Evolutionary conservation across 78 protist genomes (phyloP), one percentile per base, ranked within the genome.

Genomic region (Dictyostelium brefeldianum): DNA sequence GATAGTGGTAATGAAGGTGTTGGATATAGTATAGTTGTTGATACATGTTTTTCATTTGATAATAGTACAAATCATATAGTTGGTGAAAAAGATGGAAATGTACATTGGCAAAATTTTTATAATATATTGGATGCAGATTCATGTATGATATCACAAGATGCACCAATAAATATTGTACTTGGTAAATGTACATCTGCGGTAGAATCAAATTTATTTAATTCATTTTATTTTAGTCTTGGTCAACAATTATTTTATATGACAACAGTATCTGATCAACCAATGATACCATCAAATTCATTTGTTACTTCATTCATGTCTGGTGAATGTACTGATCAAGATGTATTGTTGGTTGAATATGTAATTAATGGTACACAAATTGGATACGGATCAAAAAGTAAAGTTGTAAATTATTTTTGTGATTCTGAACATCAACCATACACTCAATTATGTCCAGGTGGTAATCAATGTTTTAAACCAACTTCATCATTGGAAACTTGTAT

Each of bases 381-480:
- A 3, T 62, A 62, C 22, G 70, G 70, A 22, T 25, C 43, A 25
- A 62, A 25, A 62, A 36, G 43, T 6, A 62, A 62, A 25, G 10
- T 3, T 4, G 14, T 62, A 22, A 62, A 29, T 2, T 62, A 25
- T 4, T 62, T 62, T 5, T 62, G 70, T 62, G 36, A 62, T 62
- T 6, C 6, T 22, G 22, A 62, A 10, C 4, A 25, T 25, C 27
- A 25, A 62, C 70, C 70, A 62, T 62, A 1, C 70, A 62, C 70
- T 25, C 70, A 62, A 62, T 62, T 62, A 25, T 62, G 70, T 25
- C 70, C 70, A 62, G 43, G 43, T 9, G 70, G 70, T 22, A 62
- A 36, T 62, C 31, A 25, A 11, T 62, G 70, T 62, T 62, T 62
- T 62, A 29, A 11, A 25, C 70, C 70, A 62, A 62, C 12, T 20